Evolutionary conservation across 2,329 filamentous ascomycete genomes (phyloP).

Genomic region (Rhinocladiella similis): DNA sequence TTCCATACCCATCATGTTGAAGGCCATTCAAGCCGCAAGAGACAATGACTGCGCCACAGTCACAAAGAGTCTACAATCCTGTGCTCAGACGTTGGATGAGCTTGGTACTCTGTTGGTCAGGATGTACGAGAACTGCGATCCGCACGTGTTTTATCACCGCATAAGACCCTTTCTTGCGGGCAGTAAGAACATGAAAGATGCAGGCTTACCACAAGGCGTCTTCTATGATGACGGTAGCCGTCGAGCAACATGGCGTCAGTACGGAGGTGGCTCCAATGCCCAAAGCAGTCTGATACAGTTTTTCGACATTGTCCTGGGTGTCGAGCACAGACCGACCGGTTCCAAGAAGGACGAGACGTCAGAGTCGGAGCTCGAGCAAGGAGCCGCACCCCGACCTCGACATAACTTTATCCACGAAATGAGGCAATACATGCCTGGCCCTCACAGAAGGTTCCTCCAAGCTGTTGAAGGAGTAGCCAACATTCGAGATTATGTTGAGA

Average conservation of each 20-base stretch:
- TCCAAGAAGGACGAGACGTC: slow-evolving; percentile 51
- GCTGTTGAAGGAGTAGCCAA: slow-evolving; percentile 80
- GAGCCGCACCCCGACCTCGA: slow-evolving; percentile 53
- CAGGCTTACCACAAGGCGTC: slow-evolving; percentile 83
- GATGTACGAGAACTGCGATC: slow-evolving; percentile 96
- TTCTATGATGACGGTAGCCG: slow-evolving; percentile 80
- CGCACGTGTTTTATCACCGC: slow-evolving; percentile 90
- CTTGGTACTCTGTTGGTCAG: slow-evolving; percentile 74
- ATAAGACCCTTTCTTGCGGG: slow-evolving; percentile 95
- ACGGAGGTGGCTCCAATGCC: slow-evolving; percentile 91
- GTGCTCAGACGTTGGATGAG: slow-evolving; percentile 87
- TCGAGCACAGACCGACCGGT: slow-evolving; percentile 88
- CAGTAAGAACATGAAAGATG: slow-evolving; percentile 96
- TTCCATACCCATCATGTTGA: slow-evolving; percentile 83
- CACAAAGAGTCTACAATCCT: slow-evolving; percentile 71
- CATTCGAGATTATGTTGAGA: slow-evolving; percentile 78
- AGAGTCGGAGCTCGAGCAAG: slow-evolving; percentile 48
- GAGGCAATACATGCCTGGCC: slow-evolving; percentile 94
- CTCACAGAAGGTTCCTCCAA: slow-evolving; percentile 83
- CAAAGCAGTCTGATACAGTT: slow-evolving; percentile 97
- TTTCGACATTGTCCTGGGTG: slow-evolving; percentile 87
- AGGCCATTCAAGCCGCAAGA: slow-evolving; percentile 78
- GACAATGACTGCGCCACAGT: slow-evolving; percentile 69
- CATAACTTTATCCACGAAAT: slow-evolving; percentile 97
- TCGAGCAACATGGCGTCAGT: slow-evolving; percentile 71